A percentile compares a stretch with the other conserved stretches of the same genome.
Conservation (phyloP, 805 yeast species). For the Kodamaea kakaduensis region DNA sequence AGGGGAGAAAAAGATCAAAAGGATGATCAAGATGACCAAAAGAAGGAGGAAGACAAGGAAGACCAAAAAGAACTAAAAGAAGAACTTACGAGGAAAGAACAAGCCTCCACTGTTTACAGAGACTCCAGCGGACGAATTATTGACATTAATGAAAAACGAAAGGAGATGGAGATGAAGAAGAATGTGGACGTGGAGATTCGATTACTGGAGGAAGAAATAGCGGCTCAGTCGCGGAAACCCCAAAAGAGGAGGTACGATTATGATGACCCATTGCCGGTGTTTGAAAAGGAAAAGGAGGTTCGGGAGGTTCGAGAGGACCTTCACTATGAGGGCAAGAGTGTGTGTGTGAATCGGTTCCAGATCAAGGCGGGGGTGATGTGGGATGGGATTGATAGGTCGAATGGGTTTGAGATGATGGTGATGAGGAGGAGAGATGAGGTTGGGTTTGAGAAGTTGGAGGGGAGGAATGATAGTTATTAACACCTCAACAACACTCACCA, state of each 20-base stretch:
- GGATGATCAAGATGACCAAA: conserved; percentile 2
- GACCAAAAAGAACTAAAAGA: neutral
- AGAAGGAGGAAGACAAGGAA: neutral
- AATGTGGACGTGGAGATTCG: conserved; percentile 12
- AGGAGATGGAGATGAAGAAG: conserved; percentile 17
- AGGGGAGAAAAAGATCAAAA: conserved; percentile 4
- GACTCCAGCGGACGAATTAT: conserved; percentile 58
- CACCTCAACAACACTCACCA: neutral
- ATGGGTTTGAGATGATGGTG: conserved; percentile 74
- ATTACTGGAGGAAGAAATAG: conserved; percentile 27
- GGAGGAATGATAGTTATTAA: conserved; percentile 9
- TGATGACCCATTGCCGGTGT: conserved; percentile 64
- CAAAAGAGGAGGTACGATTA: conserved; percentile 24
- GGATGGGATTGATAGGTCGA: conserved; percentile 91
- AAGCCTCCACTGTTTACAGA: conserved; percentile 47
- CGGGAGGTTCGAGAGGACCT: conserved; percentile 18
- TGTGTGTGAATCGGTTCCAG: conserved; percentile 67
- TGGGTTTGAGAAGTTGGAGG: conserved; percentile 18
- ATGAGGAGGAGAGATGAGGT: conserved; percentile 36
- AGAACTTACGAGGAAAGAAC: neutral
- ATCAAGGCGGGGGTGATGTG: conserved; percentile 78
- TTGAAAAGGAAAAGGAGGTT: conserved; percentile 23
- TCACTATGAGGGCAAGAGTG: conserved; percentile 44
- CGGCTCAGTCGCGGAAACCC: conserved; percentile 31
- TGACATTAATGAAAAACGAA: conserved; percentile 30